Evolutionary conservation across 345 rosid species (phyloP), one percentile per base, ranked within the genome.

Genomic region (Reutealis trisperma): DNA sequence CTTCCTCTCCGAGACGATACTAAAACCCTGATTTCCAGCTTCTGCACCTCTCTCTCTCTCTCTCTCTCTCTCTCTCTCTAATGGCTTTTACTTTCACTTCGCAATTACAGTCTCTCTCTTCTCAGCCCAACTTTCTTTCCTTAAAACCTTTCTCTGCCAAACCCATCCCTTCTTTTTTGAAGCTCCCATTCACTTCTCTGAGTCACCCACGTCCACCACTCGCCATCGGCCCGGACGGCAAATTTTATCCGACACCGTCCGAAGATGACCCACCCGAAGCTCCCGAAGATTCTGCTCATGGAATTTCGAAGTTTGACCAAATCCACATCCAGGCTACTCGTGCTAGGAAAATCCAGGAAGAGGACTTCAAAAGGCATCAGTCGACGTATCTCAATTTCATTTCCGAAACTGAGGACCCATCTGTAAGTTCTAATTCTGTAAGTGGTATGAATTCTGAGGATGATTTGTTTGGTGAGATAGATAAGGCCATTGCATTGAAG

Each of bases 241-340:
- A 81, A 73, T 90, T 83, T 22, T 85, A 87, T 72, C 96, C 98
- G 13, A 84, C 77, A 68, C 87, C 98, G 0, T 78, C 97, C 1
- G 93, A 84, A 64, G 91, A 90, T 68, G 99, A 95, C 81, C 99
- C 98, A 0, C 98, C 98, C 0, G 99, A 93, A 78, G 99, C 94
- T 0, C 86, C 96, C 0, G 98, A 93, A 37, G 99, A 91, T 66
- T 71, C 97, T 30, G 85, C 87, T 71, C 98, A 95, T 71, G 99
- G 97, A 9, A 85, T 93, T 0, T 88, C 91, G 30, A 93, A 88
- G 77, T 93, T 92, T 78, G 84, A 85, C 69, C 98, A 93, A 86
- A 88, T 95, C 14, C 85, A 89, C 47, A 88, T 88, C 78, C 97
- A 89, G 71, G 96, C 97, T 15, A 75, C 91, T 62, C 89, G 90